Base-by-base conservation (phyloP, 192 early-diverging fungal genomes). In the Coemansia sp. region DNA sequence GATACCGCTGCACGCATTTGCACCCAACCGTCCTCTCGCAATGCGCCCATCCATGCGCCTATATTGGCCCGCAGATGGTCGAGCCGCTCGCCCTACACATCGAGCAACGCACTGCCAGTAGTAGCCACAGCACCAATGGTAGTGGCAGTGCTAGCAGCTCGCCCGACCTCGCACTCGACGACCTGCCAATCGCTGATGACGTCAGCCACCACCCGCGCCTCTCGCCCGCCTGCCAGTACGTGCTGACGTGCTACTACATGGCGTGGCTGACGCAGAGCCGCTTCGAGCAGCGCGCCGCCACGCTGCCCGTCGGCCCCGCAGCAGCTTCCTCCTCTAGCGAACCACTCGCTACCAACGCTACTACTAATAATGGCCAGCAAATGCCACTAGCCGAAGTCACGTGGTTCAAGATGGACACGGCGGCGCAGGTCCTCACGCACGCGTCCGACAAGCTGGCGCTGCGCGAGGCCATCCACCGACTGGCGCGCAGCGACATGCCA, bases 321-420 rank as follows among this genome's bases (percentile, higher is more conserved):
- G 10, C 22, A 32, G 19, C 73, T 32, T 12, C 29, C 63, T 12
- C 42, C 29, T 25, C 19, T n/a, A n/a, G n/a, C n/a, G n/a, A n/a
- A n/a, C n/a, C n/a, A n/a, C n/a, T n/a, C n/a, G n/a, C n/a, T n/a
- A n/a, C n/a, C n/a, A n/a, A n/a, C 67, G 22, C 17, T 59, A 41
- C 17, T 32, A 19, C 25, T n/a, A 36, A 53, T 22, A 32, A 17
- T 17, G 27, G 20, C 5, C 36, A 19, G 6, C 20, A 9, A 42
- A 42, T 56, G 40, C 76, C 73, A 10, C 38, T 75, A 65, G 68
- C 73, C 5, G 79, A 82, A 17, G 79, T 82, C 2, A 76, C 79
- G 9, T 82, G 79, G 79, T 82, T 82, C 64, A 82, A 82, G 47
- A 69, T 82, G 59, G 79, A 82, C 39, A 82, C 79, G 0, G 79